phyloP scores from a whole-genome alignment of 176 grass and related monocot genomes.

The Thalia dealbata region DNA sequence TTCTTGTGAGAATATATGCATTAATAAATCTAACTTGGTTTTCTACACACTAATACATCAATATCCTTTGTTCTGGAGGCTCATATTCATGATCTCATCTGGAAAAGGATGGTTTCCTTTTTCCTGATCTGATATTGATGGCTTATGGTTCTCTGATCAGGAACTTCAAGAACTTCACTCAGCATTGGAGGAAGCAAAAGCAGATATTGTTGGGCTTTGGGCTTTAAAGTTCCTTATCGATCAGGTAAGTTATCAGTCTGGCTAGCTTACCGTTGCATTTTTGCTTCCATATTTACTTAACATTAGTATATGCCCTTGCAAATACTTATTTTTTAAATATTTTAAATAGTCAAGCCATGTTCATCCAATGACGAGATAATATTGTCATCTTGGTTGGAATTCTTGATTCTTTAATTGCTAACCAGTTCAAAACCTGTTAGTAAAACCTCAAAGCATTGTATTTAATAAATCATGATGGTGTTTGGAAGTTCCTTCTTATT shows the following conservation, averaged over 20 bases:
- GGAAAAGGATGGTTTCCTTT: background rate
- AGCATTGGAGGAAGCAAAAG: slow-evolving; percentile 93
- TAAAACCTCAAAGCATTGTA: background rate
- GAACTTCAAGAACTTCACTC: slow-evolving; percentile 91
- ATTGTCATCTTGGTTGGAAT: background rate
- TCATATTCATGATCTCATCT: background rate
- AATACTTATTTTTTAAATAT: background rate
- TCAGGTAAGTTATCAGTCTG: slow-evolving; percentile 41
- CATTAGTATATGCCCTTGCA: background rate
- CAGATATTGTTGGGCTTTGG: slow-evolving; percentile 98
- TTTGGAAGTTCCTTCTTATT: background rate
- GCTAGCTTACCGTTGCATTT: background rate
- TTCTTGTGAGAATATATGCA: background rate
- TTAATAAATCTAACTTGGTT: background rate
- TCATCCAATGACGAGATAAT: background rate
- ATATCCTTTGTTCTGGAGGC: background rate
- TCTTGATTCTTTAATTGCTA: background rate
- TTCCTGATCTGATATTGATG: background rate
- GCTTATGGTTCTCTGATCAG: slow-evolving; percentile 19
- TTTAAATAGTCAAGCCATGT: background rate
- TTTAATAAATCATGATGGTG: background rate
- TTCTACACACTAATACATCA: background rate
- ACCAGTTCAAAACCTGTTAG: background rate
- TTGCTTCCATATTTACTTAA: background rate
- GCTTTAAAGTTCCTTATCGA: slow-evolving; percentile 88